Evolutionary conservation across 2,329 filamentous ascomycete species (phyloP).

Genomic region (Pseudogymnoascus verrucosus): DNA sequence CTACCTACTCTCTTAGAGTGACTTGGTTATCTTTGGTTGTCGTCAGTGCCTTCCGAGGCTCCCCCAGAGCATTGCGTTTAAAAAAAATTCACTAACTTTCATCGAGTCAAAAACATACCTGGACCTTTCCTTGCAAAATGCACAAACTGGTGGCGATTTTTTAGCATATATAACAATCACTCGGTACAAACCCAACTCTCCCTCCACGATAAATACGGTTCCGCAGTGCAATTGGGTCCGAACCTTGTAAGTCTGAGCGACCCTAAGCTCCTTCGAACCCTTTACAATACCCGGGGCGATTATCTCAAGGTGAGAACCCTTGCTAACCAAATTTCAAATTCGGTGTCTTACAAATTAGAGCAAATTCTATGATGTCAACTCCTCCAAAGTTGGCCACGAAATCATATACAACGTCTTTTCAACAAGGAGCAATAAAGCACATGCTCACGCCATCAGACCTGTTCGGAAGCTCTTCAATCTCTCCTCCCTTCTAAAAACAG

Average conservation of each 20-base stretch:
- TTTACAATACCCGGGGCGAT: conserved; percentile 16
- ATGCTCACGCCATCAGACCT: conserved; percentile 16
- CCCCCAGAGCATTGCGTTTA: not conserved
- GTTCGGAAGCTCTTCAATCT: conserved; percentile 25
- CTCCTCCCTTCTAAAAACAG: conserved; percentile 15
- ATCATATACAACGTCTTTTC: conserved; percentile 20
- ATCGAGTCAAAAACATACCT: conserved; percentile 16
- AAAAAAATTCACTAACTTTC: not conserved
- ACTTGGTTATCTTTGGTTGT: not conserved
- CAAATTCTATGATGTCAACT: conserved; percentile 20
- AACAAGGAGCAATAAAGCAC: conserved; percentile 16
- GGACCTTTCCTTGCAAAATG: conserved; percentile 24
- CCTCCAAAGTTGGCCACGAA: conserved; percentile 14
- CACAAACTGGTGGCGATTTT: conserved; percentile 23
- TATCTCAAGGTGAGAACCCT: conserved; percentile 17
- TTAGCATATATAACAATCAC: conserved; percentile 16
- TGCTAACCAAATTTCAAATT: not conserved
- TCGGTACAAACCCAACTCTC: conserved; percentile 14
- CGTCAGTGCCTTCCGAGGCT: not conserved
- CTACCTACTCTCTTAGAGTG: not conserved
- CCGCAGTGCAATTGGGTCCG: conserved; percentile 21
- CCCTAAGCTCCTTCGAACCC: conserved; percentile 13
- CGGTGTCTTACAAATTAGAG: conserved; percentile 10
- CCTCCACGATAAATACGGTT: conserved; percentile 20
- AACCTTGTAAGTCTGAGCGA: conserved; percentile 23